Conservation (phyloP, 495 filamentous ascomycete species). For the Oidiodendron maius region DNA sequence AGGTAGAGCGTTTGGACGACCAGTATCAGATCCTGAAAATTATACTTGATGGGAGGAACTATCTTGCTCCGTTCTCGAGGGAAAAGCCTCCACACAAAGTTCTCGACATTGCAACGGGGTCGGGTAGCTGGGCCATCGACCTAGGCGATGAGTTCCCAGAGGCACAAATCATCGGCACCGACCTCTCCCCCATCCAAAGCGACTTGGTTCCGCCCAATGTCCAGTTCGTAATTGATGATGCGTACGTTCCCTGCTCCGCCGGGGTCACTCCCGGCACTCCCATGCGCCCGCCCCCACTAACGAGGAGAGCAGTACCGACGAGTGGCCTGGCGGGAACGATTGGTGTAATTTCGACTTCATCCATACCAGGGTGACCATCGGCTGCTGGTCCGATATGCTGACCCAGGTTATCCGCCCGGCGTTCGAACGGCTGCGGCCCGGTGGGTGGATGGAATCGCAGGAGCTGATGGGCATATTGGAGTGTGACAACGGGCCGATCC, state of each 20-base stretch:
- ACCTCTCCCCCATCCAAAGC: conserved; percentile 43
- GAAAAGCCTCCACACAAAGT: conserved; percentile 7
- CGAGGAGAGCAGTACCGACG: too few species aligned
- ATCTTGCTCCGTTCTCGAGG: conserved; percentile 57
- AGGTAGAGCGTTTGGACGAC: conserved; percentile 46
- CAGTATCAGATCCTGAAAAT: conserved; percentile 56
- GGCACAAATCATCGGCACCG: conserved; percentile 32
- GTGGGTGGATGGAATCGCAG: conserved; percentile 60
- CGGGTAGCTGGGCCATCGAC: conserved; percentile 42
- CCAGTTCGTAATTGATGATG: conserved; percentile 27
- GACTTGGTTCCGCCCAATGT: conserved; percentile 22
- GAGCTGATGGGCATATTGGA: conserved; percentile 50
- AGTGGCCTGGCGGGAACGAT: conserved; percentile 28
- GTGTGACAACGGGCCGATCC: conserved; percentile 58
- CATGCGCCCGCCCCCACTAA: too few species aligned
- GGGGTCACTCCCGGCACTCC: too few species aligned
- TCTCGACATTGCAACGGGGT: conserved; percentile 52
- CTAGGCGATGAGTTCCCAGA: conserved; percentile 30
- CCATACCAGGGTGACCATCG: conserved; percentile 40
- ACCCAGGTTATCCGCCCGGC: conserved; percentile 30
- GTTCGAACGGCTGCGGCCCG: conserved; percentile 49
- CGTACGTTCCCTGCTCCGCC: too few species aligned
- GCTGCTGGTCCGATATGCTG: conserved; percentile 40
- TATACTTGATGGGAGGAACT: conserved; percentile 43
- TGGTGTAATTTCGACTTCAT: conserved; percentile 37